Percentiles rank a stretch among this genome's conserved stretches.
phyloP scores from a whole-genome alignment of 164 flowering plant species.

The Magnolia changhungtana region DNA sequence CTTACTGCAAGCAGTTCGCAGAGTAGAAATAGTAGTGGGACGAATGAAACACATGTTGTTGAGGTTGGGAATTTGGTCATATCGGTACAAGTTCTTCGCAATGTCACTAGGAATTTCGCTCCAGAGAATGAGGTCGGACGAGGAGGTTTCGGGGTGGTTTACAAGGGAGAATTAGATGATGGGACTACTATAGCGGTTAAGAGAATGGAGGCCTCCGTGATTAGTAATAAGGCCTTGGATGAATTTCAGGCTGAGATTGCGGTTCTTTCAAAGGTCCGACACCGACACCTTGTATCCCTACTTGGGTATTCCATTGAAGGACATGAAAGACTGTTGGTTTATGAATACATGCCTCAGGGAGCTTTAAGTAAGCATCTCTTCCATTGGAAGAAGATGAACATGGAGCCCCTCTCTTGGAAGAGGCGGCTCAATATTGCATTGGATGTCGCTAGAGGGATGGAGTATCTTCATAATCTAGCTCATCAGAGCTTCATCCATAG shows the following conservation, averaged over 20 bases:
- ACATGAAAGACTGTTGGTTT: constrained; percentile 66
- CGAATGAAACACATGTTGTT: constrained; percentile 34
- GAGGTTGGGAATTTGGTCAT: constrained; percentile 57
- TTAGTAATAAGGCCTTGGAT: constrained; percentile 54
- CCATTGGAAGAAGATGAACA: constrained; percentile 50
- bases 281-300: constrained; percentile 73
- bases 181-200: constrained; percentile 78
- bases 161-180: constrained; percentile 67
- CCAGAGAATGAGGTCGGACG: constrained; percentile 68
- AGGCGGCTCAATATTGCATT: constrained; percentile 64
- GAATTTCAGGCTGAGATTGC: constrained; percentile 78
- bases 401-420: constrained; percentile 74
- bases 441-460: constrained; percentile 85
- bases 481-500: constrained; percentile 74
- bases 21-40: constrained; percentile 32
- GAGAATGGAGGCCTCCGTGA: constrained; percentile 70
- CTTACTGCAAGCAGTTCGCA: constrained; percentile 31
- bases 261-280: constrained; percentile 77
- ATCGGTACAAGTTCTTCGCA: constrained; percentile 64
- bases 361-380: constrained; percentile 77
- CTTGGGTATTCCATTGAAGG: constrained; percentile 68
- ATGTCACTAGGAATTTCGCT: constrained; percentile 61
- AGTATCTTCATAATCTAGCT: constrained; percentile 71
- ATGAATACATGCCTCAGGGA: constrained; percentile 74
- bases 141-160: constrained; percentile 80